Evolutionary conservation across 2,329 filamentous ascomycete species (phyloP).

Genomic region (Beauveria scarabaeidicola): DNA sequence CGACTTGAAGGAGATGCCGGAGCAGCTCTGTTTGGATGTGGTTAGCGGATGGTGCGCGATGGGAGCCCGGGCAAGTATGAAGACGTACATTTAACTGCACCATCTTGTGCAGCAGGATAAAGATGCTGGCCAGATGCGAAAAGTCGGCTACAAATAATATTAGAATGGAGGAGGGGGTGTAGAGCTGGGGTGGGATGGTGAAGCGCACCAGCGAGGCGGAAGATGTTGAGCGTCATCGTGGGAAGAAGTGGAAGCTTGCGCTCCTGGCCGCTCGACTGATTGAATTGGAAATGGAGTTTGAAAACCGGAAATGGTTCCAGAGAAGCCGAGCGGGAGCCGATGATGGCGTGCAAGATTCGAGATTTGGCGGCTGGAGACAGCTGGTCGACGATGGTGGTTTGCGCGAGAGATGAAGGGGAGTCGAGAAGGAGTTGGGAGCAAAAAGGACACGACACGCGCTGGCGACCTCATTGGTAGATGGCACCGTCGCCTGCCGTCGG

Average conservation of each 20-base stretch:
- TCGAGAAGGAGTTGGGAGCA: not conserved
- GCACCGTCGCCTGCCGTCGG: not conserved
- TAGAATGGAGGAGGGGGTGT: slow-evolving; percentile 15
- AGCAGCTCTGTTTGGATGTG: slow-evolving; percentile 80
- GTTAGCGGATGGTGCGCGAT: slow-evolving; percentile 16
- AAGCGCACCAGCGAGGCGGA: slow-evolving; percentile 46
- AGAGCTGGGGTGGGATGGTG: not conserved
- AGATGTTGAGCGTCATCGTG: slow-evolving; percentile 47
- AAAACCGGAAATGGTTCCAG: not conserved
- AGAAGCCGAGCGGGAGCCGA: not conserved
- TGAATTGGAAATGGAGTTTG: not conserved
- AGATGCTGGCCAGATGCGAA: slow-evolving; percentile 87
- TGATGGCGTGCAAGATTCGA: not conserved
- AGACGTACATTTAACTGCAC: slow-evolving; percentile 70
- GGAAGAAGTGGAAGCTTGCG: slow-evolving; percentile 5
- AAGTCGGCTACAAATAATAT: slow-evolving; percentile 61
- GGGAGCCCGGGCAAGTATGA: not conserved
- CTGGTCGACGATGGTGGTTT: not conserved
- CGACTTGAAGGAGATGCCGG: slow-evolving; percentile 97
- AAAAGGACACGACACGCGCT: slow-evolving; percentile 21
- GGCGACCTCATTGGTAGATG: slow-evolving; percentile 16
- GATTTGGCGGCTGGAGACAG: not conserved
- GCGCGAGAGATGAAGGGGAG: slow-evolving; percentile 7
- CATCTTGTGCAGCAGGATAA: slow-evolving; percentile 97
- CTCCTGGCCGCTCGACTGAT: not conserved